Evolutionary conservation across 768 basidiomycete species (phyloP), one percentile per base, ranked within the genome.

Genomic region (Boletus sp.): DNA sequence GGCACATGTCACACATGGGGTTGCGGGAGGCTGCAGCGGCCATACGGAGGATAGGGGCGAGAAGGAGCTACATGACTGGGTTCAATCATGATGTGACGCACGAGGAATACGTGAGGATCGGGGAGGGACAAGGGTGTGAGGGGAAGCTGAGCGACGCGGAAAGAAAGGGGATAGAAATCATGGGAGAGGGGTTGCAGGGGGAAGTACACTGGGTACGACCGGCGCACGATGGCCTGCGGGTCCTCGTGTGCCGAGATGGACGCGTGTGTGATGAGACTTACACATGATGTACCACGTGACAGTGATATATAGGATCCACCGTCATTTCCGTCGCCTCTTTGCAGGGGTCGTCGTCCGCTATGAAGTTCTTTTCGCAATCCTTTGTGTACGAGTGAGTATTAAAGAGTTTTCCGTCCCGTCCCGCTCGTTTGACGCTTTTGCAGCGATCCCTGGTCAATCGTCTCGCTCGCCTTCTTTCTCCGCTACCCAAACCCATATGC

Each of bases 401-500:
- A 9, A 2, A 28, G 5, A 14, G 20, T 2, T 5, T 7, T 2
- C 4, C 8, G 9, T 7, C 1, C 14, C 1, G 24, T 15, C 0
- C 35, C 4, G 2, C 1, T 1, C 12, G 0, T 2, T 17, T 49
- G 29, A 58, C 15, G 15, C 7, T 64, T 1, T 1, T 1, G 1
- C 45, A 94, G 94, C 80, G 92, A 97, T 83, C 84, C 94, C 72
- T 94, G 95, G 85, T 80, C 91, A 55, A 95, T 91, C 63, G 91
- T 96, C 57, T 86, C 95, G 18, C 80, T 96, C 61, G 95, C 95
- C 12, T 97, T 90, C 79, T 95, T 95, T 71, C 78, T 97, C 57
- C 89, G 95, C 60, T 98, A 97, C 74, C 95, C 95, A 4, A 98
- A 97, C 70, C 94, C 95, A 48, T 93, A 92, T 67, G 92, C 95